Evolutionary conservation across 2,329 filamentous ascomycete species (phyloP).

Genomic region (Colletotrichum spinosum): DNA sequence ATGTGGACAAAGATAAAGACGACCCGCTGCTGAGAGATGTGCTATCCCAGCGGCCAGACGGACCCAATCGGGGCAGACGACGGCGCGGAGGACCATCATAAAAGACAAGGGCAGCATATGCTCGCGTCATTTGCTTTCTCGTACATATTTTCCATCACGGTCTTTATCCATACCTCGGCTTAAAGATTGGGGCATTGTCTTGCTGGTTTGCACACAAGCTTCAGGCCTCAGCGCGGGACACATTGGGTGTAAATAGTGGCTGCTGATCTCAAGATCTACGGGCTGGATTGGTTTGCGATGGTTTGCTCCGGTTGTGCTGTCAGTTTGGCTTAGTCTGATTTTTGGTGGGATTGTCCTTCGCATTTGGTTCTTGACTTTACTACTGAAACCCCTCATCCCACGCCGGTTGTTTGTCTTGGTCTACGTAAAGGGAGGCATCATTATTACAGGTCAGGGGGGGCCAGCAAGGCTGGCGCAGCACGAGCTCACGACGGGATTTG

Average conservation of each 20-base stretch:
- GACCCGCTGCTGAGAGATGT: slow-evolving; percentile 85
- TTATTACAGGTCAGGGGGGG: slow-evolving; percentile 3
- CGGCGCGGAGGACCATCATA: slow-evolving; percentile 65
- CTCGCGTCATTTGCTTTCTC: slow-evolving; percentile 4
- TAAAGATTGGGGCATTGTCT: too few relatives aligned
- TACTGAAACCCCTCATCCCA: background rate
- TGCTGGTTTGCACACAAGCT: too few relatives aligned
- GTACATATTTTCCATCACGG: slow-evolving; percentile 20
- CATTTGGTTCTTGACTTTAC: background rate
- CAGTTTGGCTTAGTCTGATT: background rate
- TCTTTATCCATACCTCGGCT: background rate
- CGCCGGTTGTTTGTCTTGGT: background rate
- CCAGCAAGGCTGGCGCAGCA: slow-evolving; percentile 6
- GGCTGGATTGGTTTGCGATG: too few relatives aligned
- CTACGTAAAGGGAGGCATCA: slow-evolving; percentile 9
- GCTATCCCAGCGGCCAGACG: slow-evolving; percentile 85
- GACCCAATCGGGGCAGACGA: slow-evolving; percentile 82
- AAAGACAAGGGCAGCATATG: background rate
- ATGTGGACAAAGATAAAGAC: slow-evolving; percentile 89
- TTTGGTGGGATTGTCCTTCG: background rate
- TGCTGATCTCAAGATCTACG: too few relatives aligned
- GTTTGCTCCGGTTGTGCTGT: too few relatives aligned
- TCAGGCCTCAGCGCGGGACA: background rate
- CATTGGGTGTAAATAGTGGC: slow-evolving; percentile 28
- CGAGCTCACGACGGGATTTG: slow-evolving; percentile 25